A percentile compares a stretch with the other conserved stretches of the same genome.
Conservation (phyloP, 345 rosid genomes). For the Aquilaria sinensis region DNA sequence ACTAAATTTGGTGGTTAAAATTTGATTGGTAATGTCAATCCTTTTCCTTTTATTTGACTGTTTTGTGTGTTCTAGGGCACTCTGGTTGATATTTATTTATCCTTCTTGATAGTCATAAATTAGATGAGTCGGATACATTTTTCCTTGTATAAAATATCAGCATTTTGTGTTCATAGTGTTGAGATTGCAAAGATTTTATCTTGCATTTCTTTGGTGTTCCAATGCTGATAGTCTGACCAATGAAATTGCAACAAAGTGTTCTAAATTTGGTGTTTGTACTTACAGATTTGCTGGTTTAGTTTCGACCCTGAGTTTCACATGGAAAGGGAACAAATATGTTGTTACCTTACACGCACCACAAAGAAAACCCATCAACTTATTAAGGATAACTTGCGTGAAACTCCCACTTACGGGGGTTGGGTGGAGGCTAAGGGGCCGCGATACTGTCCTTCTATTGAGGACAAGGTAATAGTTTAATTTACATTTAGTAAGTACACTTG, state of each 20-base stretch:
- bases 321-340: conserved; percentile 94
- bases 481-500: conserved; percentile 1
- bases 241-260: conserved; percentile 7
- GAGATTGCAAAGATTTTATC: no score
- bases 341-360: conserved; percentile 91
- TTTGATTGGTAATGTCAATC: neutral
- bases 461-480: conserved; percentile 48
- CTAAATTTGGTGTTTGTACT: conserved; percentile 16
- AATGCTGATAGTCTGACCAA: no score
- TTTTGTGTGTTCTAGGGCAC: no score
- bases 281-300: conserved; percentile 95
- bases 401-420: conserved; percentile 99
- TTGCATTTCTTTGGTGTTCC: no score
- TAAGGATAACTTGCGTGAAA: conserved; percentile 85
- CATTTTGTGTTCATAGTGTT: no score
- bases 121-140: no score
- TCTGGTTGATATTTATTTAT: no score
- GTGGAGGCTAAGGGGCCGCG: conserved; percentile 98
- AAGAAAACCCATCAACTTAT: conserved; percentile 80
- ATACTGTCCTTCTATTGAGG: conserved; percentile 98
- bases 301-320: conserved; percentile 81
- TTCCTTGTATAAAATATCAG: no score
- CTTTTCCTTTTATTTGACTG: neutral
- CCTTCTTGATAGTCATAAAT: no score
- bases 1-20: neutral